Conservation (phyloP, 2,329 filamentous ascomycete genomes). For the Hymenoscyphus infarciens region DNA sequence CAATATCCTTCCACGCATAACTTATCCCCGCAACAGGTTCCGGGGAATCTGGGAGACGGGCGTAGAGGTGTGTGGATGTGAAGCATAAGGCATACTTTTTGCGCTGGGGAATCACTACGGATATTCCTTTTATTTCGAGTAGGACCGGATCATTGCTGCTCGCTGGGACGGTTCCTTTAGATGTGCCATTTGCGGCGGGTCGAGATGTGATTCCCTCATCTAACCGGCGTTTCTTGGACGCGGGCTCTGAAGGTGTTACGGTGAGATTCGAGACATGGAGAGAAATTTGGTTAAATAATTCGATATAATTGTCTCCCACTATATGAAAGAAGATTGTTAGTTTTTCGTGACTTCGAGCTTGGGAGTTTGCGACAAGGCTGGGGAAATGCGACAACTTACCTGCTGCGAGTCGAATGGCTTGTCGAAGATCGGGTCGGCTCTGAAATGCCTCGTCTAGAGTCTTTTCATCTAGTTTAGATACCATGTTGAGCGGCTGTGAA, state of each 20-base stretch:
- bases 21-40: conserved; percentile 51
- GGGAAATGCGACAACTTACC: conserved; percentile 24
- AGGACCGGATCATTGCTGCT: conserved; percentile 48
- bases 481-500: conserved; percentile 23
- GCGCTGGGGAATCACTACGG: conserved; percentile 61
- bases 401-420: conserved; percentile 34
- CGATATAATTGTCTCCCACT: conserved; percentile 33
- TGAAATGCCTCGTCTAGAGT: conserved; percentile 33
- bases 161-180: conserved; percentile 20
- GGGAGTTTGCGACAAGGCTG: conserved; percentile 12
- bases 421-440: conserved; percentile 32
- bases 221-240: conserved; percentile 34
- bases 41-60: conserved; percentile 49
- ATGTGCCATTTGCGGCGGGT: conserved; percentile 18
- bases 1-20: conserved; percentile 60
- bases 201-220: conserved; percentile 28
- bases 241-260: conserved; percentile 25
- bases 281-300: conserved; percentile 37
- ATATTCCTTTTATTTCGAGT: conserved; percentile 62
- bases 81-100: conserved; percentile 67
- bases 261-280: conserved; percentile 27
- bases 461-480: conserved; percentile 28
- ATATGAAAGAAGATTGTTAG: background rate
- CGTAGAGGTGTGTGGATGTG: conserved; percentile 57
- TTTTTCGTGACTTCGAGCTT: conserved; percentile 5